Base-by-base conservation (phyloP, 2,329 filamentous ascomycete genomes). In the Oidium heveae region DNA sequence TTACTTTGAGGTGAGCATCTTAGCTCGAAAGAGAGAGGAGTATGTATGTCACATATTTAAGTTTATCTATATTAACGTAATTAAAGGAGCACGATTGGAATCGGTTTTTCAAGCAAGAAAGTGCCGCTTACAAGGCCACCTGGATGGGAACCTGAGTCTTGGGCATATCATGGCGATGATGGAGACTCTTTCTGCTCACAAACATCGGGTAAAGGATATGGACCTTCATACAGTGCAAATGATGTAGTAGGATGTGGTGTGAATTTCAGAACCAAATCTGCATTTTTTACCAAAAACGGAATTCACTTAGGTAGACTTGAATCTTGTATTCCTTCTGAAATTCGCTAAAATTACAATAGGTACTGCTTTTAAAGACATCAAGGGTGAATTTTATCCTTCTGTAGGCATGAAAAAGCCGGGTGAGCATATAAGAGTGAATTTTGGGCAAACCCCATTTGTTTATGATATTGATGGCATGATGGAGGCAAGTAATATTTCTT, bases 1-100 rank as follows among this genome's bases (percentile, higher is more conserved):
- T 67, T 98, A 98, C 66, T 98, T 80, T 64, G 91, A 98, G 65
- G 73, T 82, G 24, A 67, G 75, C 9, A 75, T 86, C 51, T 66
- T 80, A 53, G 76, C 77, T 8, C 78, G 80, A 62, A 76, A 76
- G 53, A 80, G 81, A 63, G 81, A 84, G 61, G 77, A 77, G 77
- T 80, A 71, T 59, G 74, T 61, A 53, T 22, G 5, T 51, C 33
- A 4, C 22, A 50, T n/a, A n/a, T n/a, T n/a, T n/a, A n/a, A n/a
- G n/a, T n/a, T n/a, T n/a, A n/a, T n/a, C n/a, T n/a, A n/a, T n/a
- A n/a, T 57, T 59, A 54, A 62, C 55, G 47, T 33, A 9, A 43
- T 36, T 15, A 9, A 58, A 79, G 74, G 58, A 75, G 75, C 20
- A 75, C 74, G 2, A 78, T 83, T 54, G 76, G 73, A 18, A 72